A percentile compares a stretch with the other conserved stretches of the same genome.
Evolutionary conservation across 2,329 filamentous ascomycete species (phyloP).

Genomic region (Pseudophaeomoniella oleicola): DNA sequence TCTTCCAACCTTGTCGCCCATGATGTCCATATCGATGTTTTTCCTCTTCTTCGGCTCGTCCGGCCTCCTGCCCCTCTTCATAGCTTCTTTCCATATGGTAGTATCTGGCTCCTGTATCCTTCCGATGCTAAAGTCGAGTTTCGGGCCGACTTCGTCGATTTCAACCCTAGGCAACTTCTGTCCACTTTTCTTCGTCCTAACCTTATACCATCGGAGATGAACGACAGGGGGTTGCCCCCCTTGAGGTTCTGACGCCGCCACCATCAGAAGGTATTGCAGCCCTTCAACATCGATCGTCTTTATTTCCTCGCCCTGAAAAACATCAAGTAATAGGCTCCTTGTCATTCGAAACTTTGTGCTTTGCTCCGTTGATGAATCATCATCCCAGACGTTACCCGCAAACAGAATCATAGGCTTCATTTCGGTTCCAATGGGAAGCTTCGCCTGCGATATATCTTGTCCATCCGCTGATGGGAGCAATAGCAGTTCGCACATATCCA

Average conservation of each 20-base stretch:
- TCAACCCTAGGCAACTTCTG: slow-evolving; percentile 82
- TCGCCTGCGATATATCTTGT: slow-evolving; percentile 44
- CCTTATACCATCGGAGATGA: slow-evolving; percentile 66
- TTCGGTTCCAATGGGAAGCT: slow-evolving; percentile 54
- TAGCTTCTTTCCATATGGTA: slow-evolving; percentile 70
- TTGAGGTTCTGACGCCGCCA: slow-evolving; percentile 56
- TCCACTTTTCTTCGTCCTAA: slow-evolving; percentile 72
- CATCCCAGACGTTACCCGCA: slow-evolving; percentile 75
- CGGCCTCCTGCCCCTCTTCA: slow-evolving; percentile 65
- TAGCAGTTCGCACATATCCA: slow-evolving; percentile 89
- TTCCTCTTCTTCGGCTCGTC: slow-evolving; percentile 43
- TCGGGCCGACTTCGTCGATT: slow-evolving; percentile 86
- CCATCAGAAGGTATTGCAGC: slow-evolving; percentile 74
- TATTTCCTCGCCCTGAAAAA: slow-evolving; percentile 72
- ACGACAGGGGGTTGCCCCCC: slow-evolving; percentile 29
- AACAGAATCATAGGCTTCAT: slow-evolving; percentile 87
- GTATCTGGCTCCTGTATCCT: slow-evolving; percentile 66
- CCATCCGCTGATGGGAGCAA: slow-evolving; percentile 56
- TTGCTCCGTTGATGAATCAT: slow-evolving; percentile 41
- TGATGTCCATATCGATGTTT: slow-evolving; percentile 80
- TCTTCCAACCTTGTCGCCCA: slow-evolving; percentile 92
- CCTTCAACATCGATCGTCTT: slow-evolving; percentile 88
- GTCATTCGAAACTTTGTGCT: slow-evolving; percentile 65
- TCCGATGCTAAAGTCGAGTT: slow-evolving; percentile 82
- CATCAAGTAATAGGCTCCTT: slow-evolving; percentile 76